Evolutionary conservation across 176 grass and related monocot genomes (phyloP).

Genomic region (Phoenix roebelenii): DNA sequence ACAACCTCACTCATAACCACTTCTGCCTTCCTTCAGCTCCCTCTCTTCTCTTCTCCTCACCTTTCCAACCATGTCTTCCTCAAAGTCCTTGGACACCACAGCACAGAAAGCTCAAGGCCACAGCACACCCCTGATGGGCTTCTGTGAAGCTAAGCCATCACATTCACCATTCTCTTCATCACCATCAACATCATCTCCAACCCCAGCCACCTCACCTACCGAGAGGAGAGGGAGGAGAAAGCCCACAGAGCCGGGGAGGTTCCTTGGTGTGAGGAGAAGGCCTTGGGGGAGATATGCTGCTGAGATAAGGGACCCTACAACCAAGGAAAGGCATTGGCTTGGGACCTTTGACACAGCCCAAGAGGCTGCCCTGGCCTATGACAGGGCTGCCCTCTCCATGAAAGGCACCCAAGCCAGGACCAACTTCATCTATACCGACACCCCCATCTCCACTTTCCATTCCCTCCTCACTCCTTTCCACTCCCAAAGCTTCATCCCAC

Average conservation of each 20-base stretch:
- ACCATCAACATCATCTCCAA: constrained; percentile 1
- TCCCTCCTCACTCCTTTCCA: constrained; percentile 14
- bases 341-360: too few relatives aligned
- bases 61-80: neutral
- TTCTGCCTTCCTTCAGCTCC: too few relatives aligned
- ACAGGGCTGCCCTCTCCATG: too few relatives aligned
- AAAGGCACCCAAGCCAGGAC: too few relatives aligned
- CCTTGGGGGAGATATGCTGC: constrained; percentile 2
- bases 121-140: neutral
- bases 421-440: constrained; percentile 6
- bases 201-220: neutral
- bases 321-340: too few relatives aligned
- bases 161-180: neutral
- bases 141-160: neutral
- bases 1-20: neutral
- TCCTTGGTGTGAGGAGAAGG: constrained; percentile 12
- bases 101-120: neutral
- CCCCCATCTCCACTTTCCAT: constrained; percentile 9
- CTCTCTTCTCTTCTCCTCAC: neutral
- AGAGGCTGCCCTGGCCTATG: too few relatives aligned
- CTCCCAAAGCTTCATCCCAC: neutral
- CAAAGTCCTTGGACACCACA: neutral
- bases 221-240: constrained; percentile 12
- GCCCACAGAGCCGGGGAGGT: constrained; percentile 6
- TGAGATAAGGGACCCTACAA: too few relatives aligned